These are phyloP conservation scores for Vanrija sp. DNA, from an alignment of 1,284 basidiomycete species.

Conservation along the genomic window DNA sequence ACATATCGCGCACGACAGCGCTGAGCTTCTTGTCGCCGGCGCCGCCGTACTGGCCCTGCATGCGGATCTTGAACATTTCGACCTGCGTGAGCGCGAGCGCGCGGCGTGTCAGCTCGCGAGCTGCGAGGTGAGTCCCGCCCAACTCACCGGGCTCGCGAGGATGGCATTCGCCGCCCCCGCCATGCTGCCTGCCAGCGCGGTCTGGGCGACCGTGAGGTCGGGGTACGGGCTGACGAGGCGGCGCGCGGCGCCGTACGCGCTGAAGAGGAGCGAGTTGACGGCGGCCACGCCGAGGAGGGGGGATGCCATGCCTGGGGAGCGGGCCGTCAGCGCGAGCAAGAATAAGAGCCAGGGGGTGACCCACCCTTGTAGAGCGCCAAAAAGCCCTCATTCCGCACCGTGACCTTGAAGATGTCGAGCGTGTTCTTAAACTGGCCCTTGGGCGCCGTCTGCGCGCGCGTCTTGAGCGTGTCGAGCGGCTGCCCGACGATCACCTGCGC, in stretches of 20 bases:
- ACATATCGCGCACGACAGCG: constrained; percentile 72
- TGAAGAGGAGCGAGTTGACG: constrained; percentile 92
- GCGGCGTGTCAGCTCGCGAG: no score
- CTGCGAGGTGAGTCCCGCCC: not conserved
- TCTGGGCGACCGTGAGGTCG: constrained; percentile 71
- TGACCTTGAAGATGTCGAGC: constrained; percentile 78
- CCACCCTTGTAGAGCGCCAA: constrained; percentile 87
- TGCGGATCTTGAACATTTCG: constrained; percentile 69
- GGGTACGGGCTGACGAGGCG: constrained; percentile 83
- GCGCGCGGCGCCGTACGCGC: constrained; percentile 76
- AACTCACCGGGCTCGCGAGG: constrained; percentile 73
- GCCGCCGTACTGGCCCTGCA: constrained; percentile 68
- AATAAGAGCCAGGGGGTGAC: constrained; percentile 2
- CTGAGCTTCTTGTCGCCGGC: constrained; percentile 71
- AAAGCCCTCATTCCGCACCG: constrained; percentile 79
- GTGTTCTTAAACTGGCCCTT: constrained; percentile 71
- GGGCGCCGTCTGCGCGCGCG: constrained; percentile 53
- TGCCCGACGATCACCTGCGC: constrained; percentile 66
- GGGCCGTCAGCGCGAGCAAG: not conserved
- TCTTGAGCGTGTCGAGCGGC: constrained; percentile 75
- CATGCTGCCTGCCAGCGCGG: constrained; percentile 78
- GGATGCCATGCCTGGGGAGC: constrained; percentile 55
- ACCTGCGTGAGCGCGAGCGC: constrained; percentile 28
- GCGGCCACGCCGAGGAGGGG: constrained; percentile 92
- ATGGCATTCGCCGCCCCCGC: constrained; percentile 86